Evolutionary conservation across 2,329 filamentous ascomycete species (phyloP), one percentile per base, ranked within the genome.

Genomic region (Pestalotiopsis sp.): DNA sequence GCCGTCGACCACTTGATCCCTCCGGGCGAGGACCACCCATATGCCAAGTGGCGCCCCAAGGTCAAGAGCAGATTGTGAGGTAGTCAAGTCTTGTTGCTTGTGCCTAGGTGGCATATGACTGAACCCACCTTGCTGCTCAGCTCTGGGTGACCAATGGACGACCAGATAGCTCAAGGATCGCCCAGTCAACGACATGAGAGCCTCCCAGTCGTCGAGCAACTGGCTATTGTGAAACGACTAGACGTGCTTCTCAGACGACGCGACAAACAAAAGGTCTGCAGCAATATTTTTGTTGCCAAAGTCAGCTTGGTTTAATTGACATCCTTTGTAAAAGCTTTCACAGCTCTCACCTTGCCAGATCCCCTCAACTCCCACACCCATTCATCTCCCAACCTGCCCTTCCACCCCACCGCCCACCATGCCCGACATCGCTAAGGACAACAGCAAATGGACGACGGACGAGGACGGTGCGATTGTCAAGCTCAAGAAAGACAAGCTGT

Each of bases 1-100:
- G 82, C 80, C 1, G 79, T 86, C 4, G 84, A 86, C 70, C 83
- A 85, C 68, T 72, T 85, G 58, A 78, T 86, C 17, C 83, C 84
- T 2, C 74, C 73, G 57, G 76, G 75, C 13, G 79, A 82, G 60
- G 80, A 82, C 11, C 83, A 85, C 72, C 83, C 83, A 2, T 85
- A 84, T 72, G 83, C 83, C 1, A 80, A 77, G 61, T 82, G 80
- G 81, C 75, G 77, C 62, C 78, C 75, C 0, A 74, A 71, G 7
- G 38, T 60, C 31, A 73, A 72, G 68, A 77, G 77, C 65, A 78
- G 70, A 49, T 61, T 80, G 59, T 80, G 56, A 67, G 9, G 11
- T 41, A 23, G 17, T 38, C 6, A n/a, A 52, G 14, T 52, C 9
- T 52, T 52, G 31, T 36, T 9, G 7, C 31, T 36, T 23, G 23